A percentile compares a stretch with the other conserved stretches of the same genome.
Conservation (phyloP, 2,329 filamentous ascomycete genomes). For the Penicillium fuscoglaucum region DNA sequence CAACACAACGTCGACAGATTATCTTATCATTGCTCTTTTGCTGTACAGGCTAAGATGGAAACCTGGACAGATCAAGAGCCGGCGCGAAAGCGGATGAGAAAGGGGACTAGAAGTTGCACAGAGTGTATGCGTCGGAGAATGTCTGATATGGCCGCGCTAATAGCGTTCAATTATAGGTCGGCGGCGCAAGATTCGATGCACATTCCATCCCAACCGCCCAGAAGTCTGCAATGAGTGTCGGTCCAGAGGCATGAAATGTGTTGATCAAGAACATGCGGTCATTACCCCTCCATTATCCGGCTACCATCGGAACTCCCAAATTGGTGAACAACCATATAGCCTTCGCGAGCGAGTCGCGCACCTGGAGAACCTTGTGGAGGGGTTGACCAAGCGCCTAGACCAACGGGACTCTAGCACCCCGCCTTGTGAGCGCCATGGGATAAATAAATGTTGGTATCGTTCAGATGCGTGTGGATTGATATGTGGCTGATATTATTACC, state of each 20-base stretch:
- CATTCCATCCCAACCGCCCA: constrained; percentile 35
- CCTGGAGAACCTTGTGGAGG: constrained; percentile 39
- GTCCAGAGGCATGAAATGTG: constrained; percentile 39
- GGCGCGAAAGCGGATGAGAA: constrained; percentile 46
- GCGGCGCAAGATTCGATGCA: constrained; percentile 47
- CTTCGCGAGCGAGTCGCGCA: constrained; percentile 41
- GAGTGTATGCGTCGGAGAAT: constrained; percentile 35
- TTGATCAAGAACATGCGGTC: constrained; percentile 39
- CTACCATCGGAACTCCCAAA: not conserved
- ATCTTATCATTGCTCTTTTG: not conserved
- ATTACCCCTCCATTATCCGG: constrained; percentile 6
- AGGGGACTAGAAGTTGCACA: constrained; percentile 46
- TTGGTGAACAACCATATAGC: constrained; percentile 36
- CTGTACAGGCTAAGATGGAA: constrained; percentile 15
- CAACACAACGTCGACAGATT: not conserved
- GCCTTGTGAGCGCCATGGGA: constrained; percentile 3
- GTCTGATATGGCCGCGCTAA: not conserved
- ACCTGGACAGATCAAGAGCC: constrained; percentile 34
- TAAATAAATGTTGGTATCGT: not conserved
- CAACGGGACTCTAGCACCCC: constrained; percentile 17
- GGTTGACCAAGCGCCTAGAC: constrained; percentile 35
- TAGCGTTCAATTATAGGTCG: constrained; percentile 29
- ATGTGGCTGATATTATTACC: not conserved
- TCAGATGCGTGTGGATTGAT: not conserved
- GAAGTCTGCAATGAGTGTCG: constrained; percentile 45